Evolutionary conservation across 192 early-diverging fungal genomes (phyloP), one percentile per base, ranked within the genome.

Genomic region (Spizellomyces sp.): DNA sequence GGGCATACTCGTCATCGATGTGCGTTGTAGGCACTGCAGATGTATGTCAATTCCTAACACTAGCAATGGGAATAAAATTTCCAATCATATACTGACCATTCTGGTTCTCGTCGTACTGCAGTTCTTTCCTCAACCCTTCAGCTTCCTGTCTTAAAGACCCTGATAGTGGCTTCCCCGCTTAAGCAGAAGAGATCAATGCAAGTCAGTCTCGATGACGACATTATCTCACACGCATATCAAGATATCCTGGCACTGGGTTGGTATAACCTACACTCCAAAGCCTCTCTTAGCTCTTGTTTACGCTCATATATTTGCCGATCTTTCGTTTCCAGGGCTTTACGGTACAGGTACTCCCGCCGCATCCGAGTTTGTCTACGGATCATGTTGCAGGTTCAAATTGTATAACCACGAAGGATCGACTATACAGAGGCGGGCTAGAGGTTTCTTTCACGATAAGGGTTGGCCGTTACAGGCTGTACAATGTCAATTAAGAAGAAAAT

Each of bases 1-100:
- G 88, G 12, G 95, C 88, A 77, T 99, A 99, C 86, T 99, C 97
- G 69, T 99, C 96, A 83, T 99, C 97, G 59, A 95, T 90, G 72
- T 96, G 95, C 9, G 89, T 86, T 6, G 85, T 82, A 8, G 89
- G 89, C 15, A 68, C 86, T 92, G 45, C 5, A 9, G 19, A 60
- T 50, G 12, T 41, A 71, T 9, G 17, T 61, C 27, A 27, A 14
- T n/a, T 61, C 10, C 27, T 36, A 22, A 1, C 59, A 22, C 12
- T 12, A 17, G 59, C n/a, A 14, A 42, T 15, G 36, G 66, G 64
- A 1, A 45, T 62, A 48, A 52, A 63, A 46, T 21, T n/a, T 8
- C 5, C 41, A 4, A 17, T 36, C 58, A 65, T 41, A 15, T 47
- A 8, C 36, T 27, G 15, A 90, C 91, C 88, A 42, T 77, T 77